Conservation (phyloP, 495 filamentous ascomycete species). For the Annulohypoxylon bovei region DNA sequence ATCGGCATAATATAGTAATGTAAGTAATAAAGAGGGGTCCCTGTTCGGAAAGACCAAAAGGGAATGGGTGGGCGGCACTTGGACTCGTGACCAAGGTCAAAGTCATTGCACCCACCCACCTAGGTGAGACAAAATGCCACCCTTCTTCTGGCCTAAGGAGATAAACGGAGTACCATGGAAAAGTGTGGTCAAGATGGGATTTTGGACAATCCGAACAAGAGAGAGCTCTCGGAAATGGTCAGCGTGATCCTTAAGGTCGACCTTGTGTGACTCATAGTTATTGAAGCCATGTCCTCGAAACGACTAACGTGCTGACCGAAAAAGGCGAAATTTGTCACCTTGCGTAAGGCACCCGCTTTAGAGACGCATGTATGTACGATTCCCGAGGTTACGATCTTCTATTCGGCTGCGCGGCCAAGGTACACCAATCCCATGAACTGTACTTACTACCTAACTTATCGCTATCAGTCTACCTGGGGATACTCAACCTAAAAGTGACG, state of each 20-base stretch:
- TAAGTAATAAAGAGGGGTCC: constrained; percentile 34
- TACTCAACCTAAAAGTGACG: constrained; percentile 7
- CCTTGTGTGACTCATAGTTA: constrained; percentile 41
- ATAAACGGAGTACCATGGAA: constrained; percentile 38
- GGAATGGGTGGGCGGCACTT: constrained; percentile 45
- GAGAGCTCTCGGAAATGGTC: constrained; percentile 18
- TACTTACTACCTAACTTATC: constrained; percentile 4
- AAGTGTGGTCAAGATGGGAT: constrained; percentile 37
- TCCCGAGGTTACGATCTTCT: background rate
- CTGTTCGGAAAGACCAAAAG: constrained; percentile 36
- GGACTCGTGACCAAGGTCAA: constrained; percentile 45
- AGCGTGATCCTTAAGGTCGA: constrained; percentile 32
- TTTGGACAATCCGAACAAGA: constrained; percentile 28
- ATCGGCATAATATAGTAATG: constrained; percentile 35
- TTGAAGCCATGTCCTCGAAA: constrained; percentile 25
- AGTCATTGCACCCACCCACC: constrained; percentile 49
- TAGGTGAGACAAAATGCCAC: constrained; percentile 49
- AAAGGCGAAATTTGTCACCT: constrained; percentile 29
- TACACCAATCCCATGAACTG: constrained; percentile 8
- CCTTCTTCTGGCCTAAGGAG: constrained; percentile 31
- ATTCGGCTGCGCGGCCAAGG: constrained; percentile 9
- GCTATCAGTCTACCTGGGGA: background rate
- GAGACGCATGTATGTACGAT: constrained; percentile 23
- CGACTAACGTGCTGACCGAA: constrained; percentile 26
- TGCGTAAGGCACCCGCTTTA: constrained; percentile 42